These are phyloP conservation scores for Chernovozyma sophiae-reginae DNA, from an alignment of 1,139 yeast genomes.

Conservation along the genomic window DNA sequence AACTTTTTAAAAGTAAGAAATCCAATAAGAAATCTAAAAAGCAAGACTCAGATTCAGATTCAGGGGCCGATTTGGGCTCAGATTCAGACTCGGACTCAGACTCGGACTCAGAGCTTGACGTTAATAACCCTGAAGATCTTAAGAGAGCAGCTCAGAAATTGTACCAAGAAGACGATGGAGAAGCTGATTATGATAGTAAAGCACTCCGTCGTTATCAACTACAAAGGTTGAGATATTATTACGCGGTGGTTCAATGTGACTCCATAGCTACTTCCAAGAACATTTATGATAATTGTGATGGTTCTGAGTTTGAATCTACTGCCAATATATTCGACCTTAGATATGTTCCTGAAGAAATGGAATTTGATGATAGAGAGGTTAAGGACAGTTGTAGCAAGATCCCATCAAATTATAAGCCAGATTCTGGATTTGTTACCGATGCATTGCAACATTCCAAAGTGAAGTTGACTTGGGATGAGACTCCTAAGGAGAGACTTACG, in stretches of 20 bases:
- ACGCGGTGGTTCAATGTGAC: constrained; percentile 90
- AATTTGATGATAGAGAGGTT: constrained; percentile 68
- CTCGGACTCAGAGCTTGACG: constrained; percentile 45
- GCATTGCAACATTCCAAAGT: constrained; percentile 93
- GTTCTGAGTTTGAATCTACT: constrained; percentile 92
- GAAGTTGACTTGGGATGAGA: constrained; percentile 95
- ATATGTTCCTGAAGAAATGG: constrained; percentile 89
- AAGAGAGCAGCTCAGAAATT: constrained; percentile 59
- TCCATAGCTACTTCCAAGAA: constrained; percentile 64
- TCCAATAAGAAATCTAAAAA: constrained; percentile 7
- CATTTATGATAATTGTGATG: constrained; percentile 86
- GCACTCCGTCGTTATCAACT: constrained; percentile 77
- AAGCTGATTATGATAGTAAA: constrained; percentile 67
- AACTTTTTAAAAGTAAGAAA: constrained; percentile 52
- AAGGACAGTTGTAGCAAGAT: constrained; percentile 67
- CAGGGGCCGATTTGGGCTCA: constrained; percentile 40
- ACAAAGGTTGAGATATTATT: constrained; percentile 82
- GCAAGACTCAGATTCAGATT: constrained; percentile 25
- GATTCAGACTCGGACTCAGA: constrained; percentile 41
- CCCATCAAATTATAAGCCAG: constrained; percentile 81
- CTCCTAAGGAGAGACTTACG: constrained; percentile 86
- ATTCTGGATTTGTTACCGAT: constrained; percentile 75
- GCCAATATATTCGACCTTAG: constrained; percentile 92
- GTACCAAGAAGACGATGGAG: constrained; percentile 69
- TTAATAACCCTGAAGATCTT: constrained; percentile 38